Evolutionary conservation across 805 yeast genomes (phyloP).

Genomic region (Lipomyces orientalis): DNA sequence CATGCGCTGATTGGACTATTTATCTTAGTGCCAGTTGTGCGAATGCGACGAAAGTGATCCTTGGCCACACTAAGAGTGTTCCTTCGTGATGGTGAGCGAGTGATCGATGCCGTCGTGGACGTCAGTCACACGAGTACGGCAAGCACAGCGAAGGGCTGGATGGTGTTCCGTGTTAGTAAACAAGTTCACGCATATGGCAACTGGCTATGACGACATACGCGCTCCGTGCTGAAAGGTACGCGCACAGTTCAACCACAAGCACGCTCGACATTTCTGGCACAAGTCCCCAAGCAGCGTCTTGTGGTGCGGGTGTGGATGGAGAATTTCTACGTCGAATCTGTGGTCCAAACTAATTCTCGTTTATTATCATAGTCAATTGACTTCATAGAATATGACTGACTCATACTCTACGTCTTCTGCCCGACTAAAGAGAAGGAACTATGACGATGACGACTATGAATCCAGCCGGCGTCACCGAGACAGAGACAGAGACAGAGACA

Average conservation of each 20-base stretch:
- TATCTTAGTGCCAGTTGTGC: not conserved
- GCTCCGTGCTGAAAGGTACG: not conserved
- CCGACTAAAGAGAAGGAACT: slow-evolving; percentile 15
- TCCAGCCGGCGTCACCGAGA: slow-evolving; percentile 9
- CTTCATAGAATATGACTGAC: slow-evolving; percentile 3
- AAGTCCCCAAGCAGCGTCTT: not conserved
- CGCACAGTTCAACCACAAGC: too few relatives aligned
- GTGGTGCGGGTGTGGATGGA: not conserved
- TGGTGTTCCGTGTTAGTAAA: not conserved
- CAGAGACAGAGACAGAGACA: slow-evolving; percentile 23
- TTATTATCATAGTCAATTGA: not conserved
- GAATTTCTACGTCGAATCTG: not conserved
- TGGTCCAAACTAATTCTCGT: not conserved
- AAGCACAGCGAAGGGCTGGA: not conserved
- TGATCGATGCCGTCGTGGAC: not conserved
- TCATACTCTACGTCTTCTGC: slow-evolving; percentile 2
- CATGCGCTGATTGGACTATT: not conserved
- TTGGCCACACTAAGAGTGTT: not conserved
- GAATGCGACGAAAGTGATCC: not conserved
- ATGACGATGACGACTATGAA: slow-evolving; percentile 12
- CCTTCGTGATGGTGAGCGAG: not conserved
- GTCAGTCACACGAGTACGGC: not conserved
- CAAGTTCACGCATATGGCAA: not conserved
- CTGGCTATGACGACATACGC: not conserved
- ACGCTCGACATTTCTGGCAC: not conserved